Percentiles rank a stretch among this genome's conserved stretches.
Conservation (phyloP, 1,284 basidiomycete species). For the Earliella scabrosa region DNA sequence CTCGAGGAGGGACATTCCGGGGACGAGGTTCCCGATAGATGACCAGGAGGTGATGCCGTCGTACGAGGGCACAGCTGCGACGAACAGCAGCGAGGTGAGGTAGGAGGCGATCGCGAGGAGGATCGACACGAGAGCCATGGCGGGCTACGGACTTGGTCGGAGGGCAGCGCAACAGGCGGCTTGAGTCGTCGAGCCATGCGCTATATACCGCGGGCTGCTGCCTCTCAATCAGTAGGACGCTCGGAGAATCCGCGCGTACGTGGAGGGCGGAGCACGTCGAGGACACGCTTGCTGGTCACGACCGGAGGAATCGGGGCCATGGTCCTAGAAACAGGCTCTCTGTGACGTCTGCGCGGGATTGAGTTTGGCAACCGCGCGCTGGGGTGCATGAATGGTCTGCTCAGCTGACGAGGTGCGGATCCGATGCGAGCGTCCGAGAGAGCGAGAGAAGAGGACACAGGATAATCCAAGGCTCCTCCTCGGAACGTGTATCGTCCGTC, state of each 20-base stretch:
- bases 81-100: constrained; percentile 26
- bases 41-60: constrained; percentile 45
- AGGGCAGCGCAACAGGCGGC: neutral
- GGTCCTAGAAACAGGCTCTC: constrained; percentile 3
- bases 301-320: constrained; percentile 17
- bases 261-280: constrained; percentile 15
- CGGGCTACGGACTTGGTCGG: constrained; percentile 1
- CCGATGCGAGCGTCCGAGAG: constrained; percentile 9
- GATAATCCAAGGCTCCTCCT: constrained; percentile 35
- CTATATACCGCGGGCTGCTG: constrained; percentile 8
- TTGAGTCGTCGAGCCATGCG: neutral
- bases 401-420: constrained; percentile 15
- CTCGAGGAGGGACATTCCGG: constrained; percentile 51
- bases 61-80: constrained; percentile 50
- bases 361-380: neutral
- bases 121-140: constrained; percentile 20
- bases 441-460: constrained; percentile 16
- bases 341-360: constrained; percentile 15
- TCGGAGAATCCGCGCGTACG: constrained; percentile 19
- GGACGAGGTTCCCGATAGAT: constrained; percentile 52
- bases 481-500: constrained; percentile 19
- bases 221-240: constrained; percentile 1
- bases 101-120: constrained; percentile 29
- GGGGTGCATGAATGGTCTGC: constrained; percentile 1
- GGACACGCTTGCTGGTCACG: constrained; percentile 14